Base-by-base conservation (phyloP, 176 grass and related monocot species). In the Leersia perrieri region DNA sequence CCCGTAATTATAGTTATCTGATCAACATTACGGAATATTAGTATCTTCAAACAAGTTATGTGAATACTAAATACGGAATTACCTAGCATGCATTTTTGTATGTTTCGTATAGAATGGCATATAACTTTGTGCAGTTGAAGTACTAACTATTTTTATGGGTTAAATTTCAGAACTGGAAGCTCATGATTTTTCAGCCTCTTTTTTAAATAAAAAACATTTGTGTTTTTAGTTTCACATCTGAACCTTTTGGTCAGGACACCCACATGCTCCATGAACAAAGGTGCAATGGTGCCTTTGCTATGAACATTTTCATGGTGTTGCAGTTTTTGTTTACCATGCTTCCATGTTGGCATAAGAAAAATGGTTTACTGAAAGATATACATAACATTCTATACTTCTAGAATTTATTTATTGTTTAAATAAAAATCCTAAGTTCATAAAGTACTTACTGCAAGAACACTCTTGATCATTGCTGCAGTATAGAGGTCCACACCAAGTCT, bases 391-490 rank as follows among this genome's bases (percentile, higher is more conserved):
- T 51, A 20, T 51, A 51, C 47, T 51, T 51, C 7, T 51, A 51
- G 45, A 16, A 20, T 6, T 51, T 20, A 7, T 51, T 51, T 18
- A 6, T 1, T 2, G 7, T 11, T 18, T 18, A 20, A 47, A 42
- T 13, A 8, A 47, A 47, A 51, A 51, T 4, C 5, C 16, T 51
- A 7, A 51, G 18, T 51, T 22, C 47, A 22, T 51, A 7, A 51
- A 51, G 47, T 51, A 68, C 63, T 80, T 80, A 92, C 93, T 25
- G 78, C 51, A 20, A 92, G 79, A 57, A 87, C n/a, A 65, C 85
- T 92, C 79, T 94, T 97, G 65, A 94, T 60, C 63, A 97, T 81
- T 9, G 89, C 74, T 77, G 92, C 92, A 83, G 26, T 82, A 60
- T 90, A 94, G 12, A 94, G 76, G 29, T 83, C 70, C 29, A 90